These are phyloP conservation scores for Syzygium malaccense DNA, from an alignment of 441 rosid species.

Conservation along the genomic window DNA sequence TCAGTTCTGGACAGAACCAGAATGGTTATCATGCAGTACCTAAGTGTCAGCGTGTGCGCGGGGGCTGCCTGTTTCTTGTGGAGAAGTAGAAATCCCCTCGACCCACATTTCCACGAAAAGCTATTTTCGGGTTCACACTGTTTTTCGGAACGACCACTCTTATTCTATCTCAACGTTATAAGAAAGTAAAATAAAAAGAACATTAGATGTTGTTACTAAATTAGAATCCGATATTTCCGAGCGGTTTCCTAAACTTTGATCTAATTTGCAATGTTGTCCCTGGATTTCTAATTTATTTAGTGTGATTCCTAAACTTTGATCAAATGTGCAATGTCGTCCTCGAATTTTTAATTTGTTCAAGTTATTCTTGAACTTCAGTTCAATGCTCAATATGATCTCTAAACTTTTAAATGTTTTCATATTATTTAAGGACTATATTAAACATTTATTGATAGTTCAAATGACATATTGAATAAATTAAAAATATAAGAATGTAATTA, in stretches of 20 bases:
- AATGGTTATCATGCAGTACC: no score
- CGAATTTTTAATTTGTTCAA: no score
- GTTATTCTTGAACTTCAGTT: no score
- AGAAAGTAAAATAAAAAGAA: not conserved
- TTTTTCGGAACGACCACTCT: not conserved
- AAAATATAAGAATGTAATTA: fast-evolving
- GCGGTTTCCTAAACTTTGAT: not conserved
- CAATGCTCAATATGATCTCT: fast-evolving
- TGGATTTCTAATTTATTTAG: not conserved
- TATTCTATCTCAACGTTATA: not conserved
- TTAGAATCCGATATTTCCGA: not conserved
- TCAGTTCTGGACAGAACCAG: no score
- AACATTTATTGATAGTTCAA: no score
- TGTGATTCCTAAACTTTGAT: not conserved
- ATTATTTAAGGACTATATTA: not conserved
- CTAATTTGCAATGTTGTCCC: fast-evolving
- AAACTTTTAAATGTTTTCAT: not conserved
- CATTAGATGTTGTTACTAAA: not conserved
- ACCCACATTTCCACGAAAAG: not conserved
- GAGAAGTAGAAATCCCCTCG: not conserved
- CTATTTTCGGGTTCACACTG: not conserved
- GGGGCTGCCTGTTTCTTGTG: not conserved
- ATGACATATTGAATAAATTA: fast-evolving
- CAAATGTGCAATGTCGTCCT: not conserved
- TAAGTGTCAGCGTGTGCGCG: not conserved